Base-by-base conservation (phyloP, 768 basidiomycete species). In the Tulasnella sp. region DNA sequence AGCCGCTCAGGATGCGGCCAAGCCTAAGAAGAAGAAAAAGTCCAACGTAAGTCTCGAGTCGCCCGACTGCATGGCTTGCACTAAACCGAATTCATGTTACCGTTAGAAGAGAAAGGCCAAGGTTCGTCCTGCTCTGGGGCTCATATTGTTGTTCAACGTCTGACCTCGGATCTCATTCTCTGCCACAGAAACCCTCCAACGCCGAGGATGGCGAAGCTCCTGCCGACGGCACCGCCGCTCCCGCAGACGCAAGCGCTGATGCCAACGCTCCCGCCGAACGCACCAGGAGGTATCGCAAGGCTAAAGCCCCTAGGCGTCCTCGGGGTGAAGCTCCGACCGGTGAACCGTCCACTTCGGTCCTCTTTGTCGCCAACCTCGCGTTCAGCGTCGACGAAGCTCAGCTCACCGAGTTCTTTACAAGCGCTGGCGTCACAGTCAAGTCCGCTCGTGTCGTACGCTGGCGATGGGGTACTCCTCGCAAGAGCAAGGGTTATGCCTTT, bases 301-400 rank as follows among this genome's bases (percentile, higher is more conserved):
- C 86, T 80, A 90, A 85, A 81, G 81, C 84, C 29, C 87, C 87
- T 74, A 91, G 90, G 74, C 93, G 93, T 80, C 88, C 92, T 37
- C 88, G 86, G 38, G 94, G 93, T 73, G 91, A 94, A 83, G 92
- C 93, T 77, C 94, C 95, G 37, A 86, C 85, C 74, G 95, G 95
- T 80, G 94, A 94, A 82, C 93, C 91, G 38, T 95, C 93, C 82
- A 91, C 91, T 86, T 92, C 87, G 76, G 90, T 93, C 85, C 87
- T 98, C 79, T 98, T 98, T 81, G 96, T 98, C 80, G 97, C 96
- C 85, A 99, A 99, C 86, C 94, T 99, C 78, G 94, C 95, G 67
- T 99, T 98, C 89, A 90, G 85, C 83, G 89, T 98, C 79, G 93
- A 94, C 77, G 96, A 99, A 82, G 91, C 86, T 38, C 91, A 87